Evolutionary conservation across 2,329 filamentous ascomycete genomes (phyloP), one percentile per base, ranked within the genome.

Genomic region (Xylariaceae sp.): DNA sequence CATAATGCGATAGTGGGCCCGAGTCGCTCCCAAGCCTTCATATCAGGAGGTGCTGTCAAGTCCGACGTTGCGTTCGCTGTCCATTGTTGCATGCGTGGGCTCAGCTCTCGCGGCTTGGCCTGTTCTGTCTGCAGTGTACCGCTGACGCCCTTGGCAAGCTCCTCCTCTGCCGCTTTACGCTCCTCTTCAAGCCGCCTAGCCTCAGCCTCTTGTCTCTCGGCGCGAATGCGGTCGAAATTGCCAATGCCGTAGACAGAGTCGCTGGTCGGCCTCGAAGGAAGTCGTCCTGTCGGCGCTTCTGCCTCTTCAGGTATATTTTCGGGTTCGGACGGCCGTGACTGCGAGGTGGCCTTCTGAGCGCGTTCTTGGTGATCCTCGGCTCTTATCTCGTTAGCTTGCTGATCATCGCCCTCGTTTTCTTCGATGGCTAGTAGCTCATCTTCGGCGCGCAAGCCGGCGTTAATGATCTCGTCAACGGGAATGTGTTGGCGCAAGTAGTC

Each of bases 361-460:
- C 57, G 50, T 11, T 52, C 48, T 22, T 52, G 49, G 1, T 48
- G 50, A 12, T 52, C 47, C 24, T 55, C 48, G 4, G 33, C 44
- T 26, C 6, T 11, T 26, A 26, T 26, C 11, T 11, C 22, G 3
- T 32, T 47, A 19, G 43, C 43, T 50, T 55, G 55, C 39, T 55
- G 50, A 37, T 39, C 49, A 41, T 81, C 47, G 19, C 43, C 43
- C 50, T 55, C 55, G 38, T 54, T 50, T 37, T 38, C 49, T 41
- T 81, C 77, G 48, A 83, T 59, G 43, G 66, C 66, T 16, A 65
- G 67, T 38, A 84, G 68, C 62, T 84, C 80, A 42, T 82, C 75
- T 61, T 84, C 79, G 12, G 79, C 80, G 37, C 79, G 68, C 38
- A 81, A 62, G 1, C 78, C 78, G 2, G 79, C 79, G 50, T 79